phyloP scores from a whole-genome alignment of 1,284 basidiomycete species.

The Ganoderma meredithae region DNA sequence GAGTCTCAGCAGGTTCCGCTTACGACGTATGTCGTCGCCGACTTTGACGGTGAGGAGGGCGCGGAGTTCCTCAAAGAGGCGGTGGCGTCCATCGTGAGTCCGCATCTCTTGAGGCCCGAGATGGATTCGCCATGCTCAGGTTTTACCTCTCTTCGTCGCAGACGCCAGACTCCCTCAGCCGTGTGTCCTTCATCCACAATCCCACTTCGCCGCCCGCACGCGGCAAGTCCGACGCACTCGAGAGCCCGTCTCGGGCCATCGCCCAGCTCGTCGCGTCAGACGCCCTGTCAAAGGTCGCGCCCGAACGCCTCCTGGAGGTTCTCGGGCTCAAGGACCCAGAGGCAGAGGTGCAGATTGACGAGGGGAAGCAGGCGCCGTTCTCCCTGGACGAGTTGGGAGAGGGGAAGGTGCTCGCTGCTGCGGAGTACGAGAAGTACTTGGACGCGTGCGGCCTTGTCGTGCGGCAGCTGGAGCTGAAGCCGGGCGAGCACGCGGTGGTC shows the following conservation, averaged over 20 bases:
- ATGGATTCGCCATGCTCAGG: too few relatives aligned
- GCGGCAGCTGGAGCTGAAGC: conserved; percentile 60
- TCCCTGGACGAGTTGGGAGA: background rate
- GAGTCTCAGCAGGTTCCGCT: conserved; percentile 50
- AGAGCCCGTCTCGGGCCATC: conserved; percentile 50
- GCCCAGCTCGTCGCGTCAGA: conserved; percentile 53
- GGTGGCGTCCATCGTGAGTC: conserved; percentile 68
- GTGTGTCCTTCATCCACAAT: conserved; percentile 74
- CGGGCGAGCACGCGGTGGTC: conserved; percentile 68
- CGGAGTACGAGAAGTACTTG: conserved; percentile 49
- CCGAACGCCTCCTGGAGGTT: conserved; percentile 47
- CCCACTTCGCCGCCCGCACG: conserved; percentile 42
- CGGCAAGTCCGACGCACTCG: conserved; percentile 28
- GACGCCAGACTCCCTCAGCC: conserved; percentile 52
- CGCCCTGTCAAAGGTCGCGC: conserved; percentile 48
- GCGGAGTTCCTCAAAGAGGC: conserved; percentile 65
- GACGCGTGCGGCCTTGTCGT: conserved; percentile 53
- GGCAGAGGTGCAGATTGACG: background rate
- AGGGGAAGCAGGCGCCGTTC: conserved; percentile 41
- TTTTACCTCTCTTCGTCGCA: conserved; percentile 35
- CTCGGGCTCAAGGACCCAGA: conserved; percentile 42
- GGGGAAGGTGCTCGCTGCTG: conserved; percentile 15
- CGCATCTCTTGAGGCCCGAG: too few relatives aligned
- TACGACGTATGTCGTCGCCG: conserved; percentile 78
- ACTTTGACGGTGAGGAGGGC: conserved; percentile 76